A percentile compares a stretch with the other conserved stretches of the same genome.
These are phyloP conservation scores for Tetrahymena malaccensis DNA, from an alignment of 73 alveolate genomes.

Conservation along the genomic window DNA sequence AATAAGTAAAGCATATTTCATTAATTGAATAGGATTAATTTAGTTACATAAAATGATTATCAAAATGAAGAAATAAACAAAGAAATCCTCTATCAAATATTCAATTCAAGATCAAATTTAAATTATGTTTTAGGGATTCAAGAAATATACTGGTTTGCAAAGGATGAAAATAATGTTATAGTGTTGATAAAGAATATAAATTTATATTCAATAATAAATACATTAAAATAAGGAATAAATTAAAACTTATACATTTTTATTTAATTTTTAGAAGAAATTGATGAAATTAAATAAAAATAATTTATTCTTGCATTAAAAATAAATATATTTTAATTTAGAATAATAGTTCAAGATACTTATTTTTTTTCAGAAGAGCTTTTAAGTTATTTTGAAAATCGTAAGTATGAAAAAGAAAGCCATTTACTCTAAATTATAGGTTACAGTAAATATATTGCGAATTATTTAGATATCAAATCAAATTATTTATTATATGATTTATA, in stretches of 20 bases:
- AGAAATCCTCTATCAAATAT: neutral
- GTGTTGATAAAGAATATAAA: neutral
- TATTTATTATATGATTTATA: neutral
- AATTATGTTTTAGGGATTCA: neutral
- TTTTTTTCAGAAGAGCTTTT: neutral
- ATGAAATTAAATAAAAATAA: no score
- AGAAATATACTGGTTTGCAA: neutral
- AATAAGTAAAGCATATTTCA: neutral
- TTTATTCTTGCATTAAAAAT: neutral
- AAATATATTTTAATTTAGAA: no score
- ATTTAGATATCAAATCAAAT: neutral
- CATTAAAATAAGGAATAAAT: neutral
- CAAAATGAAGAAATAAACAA: neutral
- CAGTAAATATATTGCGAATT: no score
- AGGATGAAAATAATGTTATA: neutral
- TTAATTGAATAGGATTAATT: no score
- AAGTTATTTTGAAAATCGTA: no score
- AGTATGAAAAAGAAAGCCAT: neutral
- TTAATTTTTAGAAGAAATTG: neutral
- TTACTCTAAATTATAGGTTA: no score
- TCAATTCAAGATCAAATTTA: neutral
- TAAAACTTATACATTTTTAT: no score
- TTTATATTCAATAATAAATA: neutral
- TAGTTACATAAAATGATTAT: neutral
- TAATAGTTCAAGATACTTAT: no score